Percentiles rank a stretch among this genome's conserved stretches.
Conservation (phyloP, 2,329 filamentous ascomycete genomes). For the Penicillium aurantiogriseum region DNA sequence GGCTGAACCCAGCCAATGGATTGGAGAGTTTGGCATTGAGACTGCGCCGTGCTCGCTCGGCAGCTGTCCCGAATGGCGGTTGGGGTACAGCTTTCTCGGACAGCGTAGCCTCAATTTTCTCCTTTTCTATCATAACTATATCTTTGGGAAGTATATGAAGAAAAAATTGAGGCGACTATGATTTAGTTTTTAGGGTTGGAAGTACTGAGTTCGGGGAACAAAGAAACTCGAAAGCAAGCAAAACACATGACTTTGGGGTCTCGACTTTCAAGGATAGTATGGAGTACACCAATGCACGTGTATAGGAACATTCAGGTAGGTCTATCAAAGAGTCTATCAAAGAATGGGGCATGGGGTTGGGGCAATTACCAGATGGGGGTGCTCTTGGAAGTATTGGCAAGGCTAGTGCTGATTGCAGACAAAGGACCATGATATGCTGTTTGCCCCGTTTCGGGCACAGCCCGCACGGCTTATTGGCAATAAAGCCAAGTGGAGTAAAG, state of each 20-base stretch:
- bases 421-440: background rate
- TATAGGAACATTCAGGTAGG: background rate
- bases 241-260: background rate
- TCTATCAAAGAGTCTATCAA: background rate
- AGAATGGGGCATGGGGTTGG: background rate
- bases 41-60: slow-evolving; percentile 42
- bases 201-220: background rate
- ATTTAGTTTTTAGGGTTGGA: background rate
- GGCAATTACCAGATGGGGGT: background rate
- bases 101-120: background rate
- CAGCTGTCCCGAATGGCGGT: slow-evolving; percentile 32
- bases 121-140: background rate
- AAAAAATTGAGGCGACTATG: background rate
- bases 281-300: background rate
- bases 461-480: background rate
- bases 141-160: background rate
- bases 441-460: background rate
- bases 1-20: slow-evolving; percentile 50
- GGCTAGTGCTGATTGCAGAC: background rate
- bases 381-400: background rate
- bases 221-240: slow-evolving; percentile 3
- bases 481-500: background rate
- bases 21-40: slow-evolving; percentile 54
- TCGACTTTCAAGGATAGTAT: background rate
- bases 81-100: slow-evolving; percentile 23